These are phyloP conservation scores for Digitaria exilis DNA, from an alignment of 202 grass and related monocot species.

Conservation along the genomic window DNA sequence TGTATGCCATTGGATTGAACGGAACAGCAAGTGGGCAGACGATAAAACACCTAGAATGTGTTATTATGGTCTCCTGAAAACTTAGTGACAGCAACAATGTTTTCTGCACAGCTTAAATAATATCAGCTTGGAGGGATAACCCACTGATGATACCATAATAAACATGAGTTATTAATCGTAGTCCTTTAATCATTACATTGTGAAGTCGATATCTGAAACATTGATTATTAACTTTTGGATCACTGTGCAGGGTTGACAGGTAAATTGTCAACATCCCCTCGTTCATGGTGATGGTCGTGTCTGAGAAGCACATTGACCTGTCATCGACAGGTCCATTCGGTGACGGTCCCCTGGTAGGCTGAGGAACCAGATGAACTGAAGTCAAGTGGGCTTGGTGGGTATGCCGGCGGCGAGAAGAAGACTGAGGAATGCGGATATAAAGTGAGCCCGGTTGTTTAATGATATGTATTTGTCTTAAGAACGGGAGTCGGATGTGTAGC, in stretches of 20 bases:
- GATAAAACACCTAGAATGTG: background rate
- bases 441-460: background rate
- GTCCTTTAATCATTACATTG: slow-evolving; percentile 6
- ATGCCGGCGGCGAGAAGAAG: slow-evolving; percentile 15
- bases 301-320: slow-evolving; percentile 40
- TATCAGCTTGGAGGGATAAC: background rate
- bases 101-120: background rate
- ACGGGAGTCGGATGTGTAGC: background rate
- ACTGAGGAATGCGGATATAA: slow-evolving; percentile 17
- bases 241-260: slow-evolving; percentile 27
- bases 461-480: background rate
- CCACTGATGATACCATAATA: background rate
- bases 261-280: slow-evolving; percentile 44
- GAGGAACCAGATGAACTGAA: slow-evolving; percentile 41
- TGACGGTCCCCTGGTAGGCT: slow-evolving; percentile 19
- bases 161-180: background rate
- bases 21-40: background rate
- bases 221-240: background rate
- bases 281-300: slow-evolving; percentile 37
- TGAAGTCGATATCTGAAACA: background rate
- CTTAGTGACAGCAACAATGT: background rate
- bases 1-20: background rate
- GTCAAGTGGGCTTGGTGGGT: slow-evolving; percentile 19
- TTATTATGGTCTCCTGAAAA: slow-evolving; percentile 15
- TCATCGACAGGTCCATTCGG: slow-evolving; percentile 28